Conservation (phyloP, 106 monocot species). For the Alisma plantagoaquatica region DNA sequence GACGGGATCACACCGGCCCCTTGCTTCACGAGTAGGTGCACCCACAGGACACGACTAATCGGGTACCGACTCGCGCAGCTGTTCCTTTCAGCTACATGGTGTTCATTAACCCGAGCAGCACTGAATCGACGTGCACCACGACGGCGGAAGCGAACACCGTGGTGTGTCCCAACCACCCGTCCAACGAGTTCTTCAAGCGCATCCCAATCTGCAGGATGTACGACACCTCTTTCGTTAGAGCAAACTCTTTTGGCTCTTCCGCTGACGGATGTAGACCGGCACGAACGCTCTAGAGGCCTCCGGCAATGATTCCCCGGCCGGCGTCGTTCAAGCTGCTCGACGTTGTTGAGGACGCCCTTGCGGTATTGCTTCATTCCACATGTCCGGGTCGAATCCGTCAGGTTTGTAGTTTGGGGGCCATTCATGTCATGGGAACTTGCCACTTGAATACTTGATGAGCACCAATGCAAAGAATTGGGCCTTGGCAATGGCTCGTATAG, state of each 20-base stretch:
- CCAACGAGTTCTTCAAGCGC: constrained; percentile 78
- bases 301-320: constrained; percentile 62
- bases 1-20: constrained; percentile 63
- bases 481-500: no score
- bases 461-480: constrained; percentile 50
- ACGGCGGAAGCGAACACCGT: constrained; percentile 77
- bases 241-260: constrained; percentile 54
- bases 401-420: background rate
- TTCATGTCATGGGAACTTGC: constrained; percentile 10
- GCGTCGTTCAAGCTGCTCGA: constrained; percentile 44
- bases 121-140: constrained; percentile 70
- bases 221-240: constrained; percentile 32
- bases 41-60: no score
- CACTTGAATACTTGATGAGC: constrained; percentile 47
- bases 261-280: constrained; percentile 31
- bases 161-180: constrained; percentile 64
- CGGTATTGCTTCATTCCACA: background rate
- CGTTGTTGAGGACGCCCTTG: constrained; percentile 17
- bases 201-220: constrained; percentile 60
- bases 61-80: no score
- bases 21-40: constrained; percentile 51
- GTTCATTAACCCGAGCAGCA: constrained; percentile 73
- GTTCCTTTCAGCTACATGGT: constrained; percentile 65
- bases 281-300: constrained; percentile 60
- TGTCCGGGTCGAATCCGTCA: no score